Base-by-base conservation (phyloP, 129 eudicot species). In the Silybum marianum region DNA sequence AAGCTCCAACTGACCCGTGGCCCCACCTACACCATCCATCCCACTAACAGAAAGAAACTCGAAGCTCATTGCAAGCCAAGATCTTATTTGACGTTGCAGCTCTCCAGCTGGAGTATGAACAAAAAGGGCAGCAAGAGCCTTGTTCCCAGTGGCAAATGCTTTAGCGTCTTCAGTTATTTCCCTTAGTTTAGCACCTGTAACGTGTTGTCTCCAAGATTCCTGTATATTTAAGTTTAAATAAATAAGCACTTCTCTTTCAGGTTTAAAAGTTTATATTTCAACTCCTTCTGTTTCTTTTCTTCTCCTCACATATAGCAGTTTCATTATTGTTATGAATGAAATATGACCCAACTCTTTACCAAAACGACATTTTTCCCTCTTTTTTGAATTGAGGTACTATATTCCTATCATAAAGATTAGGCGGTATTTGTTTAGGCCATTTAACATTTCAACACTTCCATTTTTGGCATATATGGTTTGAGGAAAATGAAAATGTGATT, bases 51-150 rank as follows among this genome's bases (percentile, higher is more conserved):
- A 95, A 67, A 95, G 97, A 82, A 95, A 95, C 79, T 95, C 99
- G 76, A 95, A 95, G 91, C 82, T 95, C 90, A 92, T 93, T 1
- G 98, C 97, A 62, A 95, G 95, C 99, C 99, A 95, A 51, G 95
- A 90, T 84, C 97, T 86, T 87, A 95, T 95, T 82, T 95, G 97
- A 42, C 99, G 99, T 82, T 92, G 94, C 83, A 95, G 92, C 86
- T 95, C 99, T 21, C 99, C 99, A 81, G 99, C 97, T 71, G 98
- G 99, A 42, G 99, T 95, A 76, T 95, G 99, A 78, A 95, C 99
- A 81, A 95, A 93, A 22, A 95, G 90, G 40, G 99, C 97, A 69
- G 99, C 99, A 89, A 95, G 98, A 78, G 90, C 89, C 85, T 88
- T 92, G 84, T 95, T 95, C 79, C 99, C 99, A 32, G 88, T 85